A percentile compares a stretch with the other conserved stretches of the same genome.
These are phyloP conservation scores for Cyclotella choctawhatcheeana DNA, from an alignment of 108 stramenopile species.

Conservation along the genomic window DNA sequence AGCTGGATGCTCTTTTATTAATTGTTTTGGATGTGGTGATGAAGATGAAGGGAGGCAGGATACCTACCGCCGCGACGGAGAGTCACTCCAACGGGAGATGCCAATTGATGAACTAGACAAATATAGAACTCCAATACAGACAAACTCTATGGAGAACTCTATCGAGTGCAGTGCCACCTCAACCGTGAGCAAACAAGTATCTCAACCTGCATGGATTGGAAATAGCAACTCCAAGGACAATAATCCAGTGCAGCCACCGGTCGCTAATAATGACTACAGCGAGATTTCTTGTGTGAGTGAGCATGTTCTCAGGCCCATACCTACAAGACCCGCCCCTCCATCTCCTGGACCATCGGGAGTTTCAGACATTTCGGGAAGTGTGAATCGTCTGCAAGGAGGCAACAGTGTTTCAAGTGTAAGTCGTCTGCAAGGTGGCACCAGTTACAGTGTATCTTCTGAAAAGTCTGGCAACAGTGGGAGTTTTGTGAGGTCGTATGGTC, in stretches of 20 bases:
- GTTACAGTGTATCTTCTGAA: conserved; percentile 5
- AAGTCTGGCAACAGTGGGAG: conserved; percentile 15
- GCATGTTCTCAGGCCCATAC: not conserved
- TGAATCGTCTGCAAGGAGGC: not conserved
- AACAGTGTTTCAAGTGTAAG: conserved; percentile 1
- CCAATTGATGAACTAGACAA: not conserved
- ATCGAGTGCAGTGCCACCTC: conserved; percentile 1
- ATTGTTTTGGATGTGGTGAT: conserved; percentile 22
- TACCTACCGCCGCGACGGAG: not conserved
- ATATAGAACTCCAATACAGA: not conserved
- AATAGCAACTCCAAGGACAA: not conserved
- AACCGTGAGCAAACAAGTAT: not conserved
- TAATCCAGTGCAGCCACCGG: conserved; percentile 3
- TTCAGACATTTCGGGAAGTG: conserved; percentile 11
- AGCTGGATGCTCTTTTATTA: conserved; percentile 9
- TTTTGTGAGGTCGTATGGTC: not conserved
- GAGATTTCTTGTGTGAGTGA: conserved; percentile 14
- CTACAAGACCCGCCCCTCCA: not conserved
- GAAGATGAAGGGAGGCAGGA: conserved; percentile 12
- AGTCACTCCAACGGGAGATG: conserved; percentile 7
- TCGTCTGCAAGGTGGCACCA: not conserved
- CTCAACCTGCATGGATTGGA: conserved; percentile 15
- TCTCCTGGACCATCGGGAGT: not conserved
- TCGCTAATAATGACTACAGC: conserved; percentile 14
- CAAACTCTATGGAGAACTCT: not conserved